Base-by-base conservation (phyloP, 2,329 filamentous ascomycete genomes). In the Rutstroemia sp. region DNA sequence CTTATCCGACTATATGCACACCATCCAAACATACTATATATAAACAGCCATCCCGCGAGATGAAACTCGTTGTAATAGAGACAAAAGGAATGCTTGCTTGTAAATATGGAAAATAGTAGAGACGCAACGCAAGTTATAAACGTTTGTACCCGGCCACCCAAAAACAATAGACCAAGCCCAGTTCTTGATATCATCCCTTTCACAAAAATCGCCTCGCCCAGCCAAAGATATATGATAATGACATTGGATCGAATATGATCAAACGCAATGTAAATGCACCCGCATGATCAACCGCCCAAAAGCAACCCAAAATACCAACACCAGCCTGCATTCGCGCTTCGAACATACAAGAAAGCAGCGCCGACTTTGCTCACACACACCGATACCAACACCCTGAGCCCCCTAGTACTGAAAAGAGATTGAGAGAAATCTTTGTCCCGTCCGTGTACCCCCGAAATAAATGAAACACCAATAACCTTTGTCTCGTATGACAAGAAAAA, bases 361-460 rank as follows among this genome's bases (percentile, higher is more conserved):
- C 42, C 60, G 58, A 54, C 60, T 63, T 63, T 63, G 60, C 62
- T 64, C 63, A 46, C 48, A 56, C 45, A 51, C 53, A 47, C 42
- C 27, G 27, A 30, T 30, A 61, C 63, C 63, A 61, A 68, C 65
- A 67, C 65, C 57, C 64, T 56, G 54, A 48, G 25, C 59, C 59
- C 47, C 51, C 58, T 48, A 59, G 53, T 60, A 60, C 53, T 54
- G 51, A 40, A 40, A 63, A 62, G 60, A 60, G 56, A 62, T 63
- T 59, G 60, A 68, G 63, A 63, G 60, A 66, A 60, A 64, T 66
- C 63, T 65, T 67, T 61, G 61, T 64, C 61, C 56, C 64, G 61
- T 65, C 52, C 63, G 56, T 63, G 61, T 59, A 62, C 58, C 64
- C 61, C 47, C 39, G 16, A 19, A 40, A 39, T 39, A 60, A 61